phyloP scores from a whole-genome alignment of 257 asterid genomes.

The Solanum stenotomum region DNA sequence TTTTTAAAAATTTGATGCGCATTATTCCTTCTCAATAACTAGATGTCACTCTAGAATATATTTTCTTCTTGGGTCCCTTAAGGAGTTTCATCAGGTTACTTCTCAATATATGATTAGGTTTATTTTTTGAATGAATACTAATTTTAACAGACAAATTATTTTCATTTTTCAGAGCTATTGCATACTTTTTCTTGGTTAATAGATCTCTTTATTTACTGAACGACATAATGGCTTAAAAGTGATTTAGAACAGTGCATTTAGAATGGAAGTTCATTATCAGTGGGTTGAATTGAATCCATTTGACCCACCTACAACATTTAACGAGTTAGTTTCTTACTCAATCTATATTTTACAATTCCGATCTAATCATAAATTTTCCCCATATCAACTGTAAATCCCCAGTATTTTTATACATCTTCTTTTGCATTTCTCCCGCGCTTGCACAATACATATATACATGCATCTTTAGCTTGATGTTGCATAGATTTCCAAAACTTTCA shows the following conservation, averaged over 20 bases:
- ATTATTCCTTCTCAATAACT: not conserved
- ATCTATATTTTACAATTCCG: not conserved
- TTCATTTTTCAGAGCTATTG: not conserved
- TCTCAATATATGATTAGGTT: not conserved
- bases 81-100: not conserved
- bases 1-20: not conserved
- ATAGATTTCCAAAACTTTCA: constrained; percentile 25
- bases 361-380: not conserved
- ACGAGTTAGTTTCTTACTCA: not conserved
- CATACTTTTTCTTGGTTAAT: not conserved
- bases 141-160: not conserved
- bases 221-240: not conserved
- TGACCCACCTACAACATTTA: not conserved
- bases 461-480: not conserved
- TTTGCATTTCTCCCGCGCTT: not conserved
- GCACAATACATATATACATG: not conserved
- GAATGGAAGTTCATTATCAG: not conserved
- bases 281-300: not conserved
- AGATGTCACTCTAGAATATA: not conserved
- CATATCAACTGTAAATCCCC: not conserved
- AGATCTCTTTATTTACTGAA: not conserved
- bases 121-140: not conserved
- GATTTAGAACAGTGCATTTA: not conserved
- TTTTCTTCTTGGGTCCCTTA: not conserved
- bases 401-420: not conserved